Percentiles rank a stretch among this genome's conserved stretches.
These are phyloP conservation scores for Exophiala spinifera DNA, from an alignment of 2,329 filamentous ascomycete species.

Conservation along the genomic window DNA sequence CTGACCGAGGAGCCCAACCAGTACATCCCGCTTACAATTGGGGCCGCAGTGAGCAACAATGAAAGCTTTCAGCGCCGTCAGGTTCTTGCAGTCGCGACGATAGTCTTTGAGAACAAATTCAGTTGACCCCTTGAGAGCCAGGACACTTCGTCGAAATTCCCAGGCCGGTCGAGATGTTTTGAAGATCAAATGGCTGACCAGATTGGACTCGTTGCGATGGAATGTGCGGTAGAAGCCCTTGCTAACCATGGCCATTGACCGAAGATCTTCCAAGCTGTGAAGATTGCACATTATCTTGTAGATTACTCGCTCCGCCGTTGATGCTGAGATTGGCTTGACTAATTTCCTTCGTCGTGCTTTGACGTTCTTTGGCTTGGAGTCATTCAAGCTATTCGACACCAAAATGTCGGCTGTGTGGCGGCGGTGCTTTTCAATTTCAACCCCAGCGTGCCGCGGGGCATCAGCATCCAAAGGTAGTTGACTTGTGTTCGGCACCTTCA, in stretches of 20 bases:
- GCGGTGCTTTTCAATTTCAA: not conserved
- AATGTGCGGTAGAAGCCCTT: conserved; percentile 28
- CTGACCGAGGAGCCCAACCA: conserved; percentile 50
- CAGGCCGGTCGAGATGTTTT: conserved; percentile 26
- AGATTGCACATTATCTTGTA: conserved; percentile 26
- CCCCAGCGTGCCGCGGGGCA: not conserved
- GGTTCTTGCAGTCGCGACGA: conserved; percentile 48
- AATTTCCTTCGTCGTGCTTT: not conserved
- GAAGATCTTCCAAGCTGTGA: conserved; percentile 20
- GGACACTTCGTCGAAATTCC: conserved; percentile 25
- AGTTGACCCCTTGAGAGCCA: conserved; percentile 17
- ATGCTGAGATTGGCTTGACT: conserved; percentile 19
- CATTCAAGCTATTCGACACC: not conserved
- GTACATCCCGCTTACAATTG: conserved; percentile 56
- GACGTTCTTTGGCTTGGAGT: not conserved
- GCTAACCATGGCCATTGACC: conserved; percentile 26
- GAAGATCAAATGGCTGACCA: conserved; percentile 26
- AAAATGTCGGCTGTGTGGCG: conserved; percentile 10
- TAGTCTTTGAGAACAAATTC: conserved; percentile 25
- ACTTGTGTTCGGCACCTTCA: conserved; percentile 6
- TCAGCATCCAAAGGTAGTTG: conserved; percentile 14
- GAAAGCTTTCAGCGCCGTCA: conserved; percentile 54
- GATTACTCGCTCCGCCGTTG: conserved; percentile 24
- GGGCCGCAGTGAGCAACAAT: conserved; percentile 56
- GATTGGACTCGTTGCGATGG: conserved; percentile 23